Evolutionary conservation across 2,329 filamentous ascomycete species (phyloP).

Genomic region (Arachnomyces sp.): DNA sequence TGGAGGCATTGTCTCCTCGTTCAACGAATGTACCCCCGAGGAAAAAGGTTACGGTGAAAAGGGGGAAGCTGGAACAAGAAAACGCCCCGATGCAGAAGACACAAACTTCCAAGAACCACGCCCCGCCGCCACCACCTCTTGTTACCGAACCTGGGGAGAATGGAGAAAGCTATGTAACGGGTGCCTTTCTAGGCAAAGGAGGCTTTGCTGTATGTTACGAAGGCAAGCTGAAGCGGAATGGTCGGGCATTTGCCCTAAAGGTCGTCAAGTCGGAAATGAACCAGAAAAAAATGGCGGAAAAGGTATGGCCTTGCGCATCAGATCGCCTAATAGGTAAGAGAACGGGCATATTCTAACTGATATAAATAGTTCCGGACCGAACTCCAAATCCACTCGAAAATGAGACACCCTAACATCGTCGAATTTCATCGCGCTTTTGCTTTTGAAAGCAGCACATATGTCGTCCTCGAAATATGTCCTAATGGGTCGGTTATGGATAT

Average conservation of each 20-base stretch:
- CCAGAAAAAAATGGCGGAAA: conserved; percentile 46
- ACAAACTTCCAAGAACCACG: conserved; percentile 36
- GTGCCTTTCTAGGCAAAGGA: conserved; percentile 42
- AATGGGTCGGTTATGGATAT: conserved; percentile 98
- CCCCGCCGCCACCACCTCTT: conserved; percentile 36
- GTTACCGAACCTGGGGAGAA: conserved; percentile 39
- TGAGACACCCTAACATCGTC: conserved; percentile 92
- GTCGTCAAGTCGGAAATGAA: conserved; percentile 44
- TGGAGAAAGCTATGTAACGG: conserved; percentile 40
- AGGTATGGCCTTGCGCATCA: conserved; percentile 26
- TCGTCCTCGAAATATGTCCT: conserved; percentile 87
- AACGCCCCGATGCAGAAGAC: conserved; percentile 30
- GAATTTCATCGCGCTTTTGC: conserved; percentile 92
- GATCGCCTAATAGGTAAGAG: too few relatives aligned
- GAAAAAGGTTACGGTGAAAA: conserved; percentile 33
- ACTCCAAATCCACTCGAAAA: conserved; percentile 96
- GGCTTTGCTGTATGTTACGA: conserved; percentile 47
- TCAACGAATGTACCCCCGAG: conserved; percentile 41
- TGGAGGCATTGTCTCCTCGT: conserved; percentile 43
- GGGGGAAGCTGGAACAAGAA: conserved; percentile 16
- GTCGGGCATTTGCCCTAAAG: conserved; percentile 43
- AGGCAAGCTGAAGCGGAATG: conserved; percentile 36
- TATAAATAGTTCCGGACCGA: conserved; percentile 61
- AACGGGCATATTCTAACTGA: conserved; percentile 6
- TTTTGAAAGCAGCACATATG: conserved; percentile 80